Conservation (phyloP, 768 basidiomycete genomes). For the Mycena chlorophos region DNA sequence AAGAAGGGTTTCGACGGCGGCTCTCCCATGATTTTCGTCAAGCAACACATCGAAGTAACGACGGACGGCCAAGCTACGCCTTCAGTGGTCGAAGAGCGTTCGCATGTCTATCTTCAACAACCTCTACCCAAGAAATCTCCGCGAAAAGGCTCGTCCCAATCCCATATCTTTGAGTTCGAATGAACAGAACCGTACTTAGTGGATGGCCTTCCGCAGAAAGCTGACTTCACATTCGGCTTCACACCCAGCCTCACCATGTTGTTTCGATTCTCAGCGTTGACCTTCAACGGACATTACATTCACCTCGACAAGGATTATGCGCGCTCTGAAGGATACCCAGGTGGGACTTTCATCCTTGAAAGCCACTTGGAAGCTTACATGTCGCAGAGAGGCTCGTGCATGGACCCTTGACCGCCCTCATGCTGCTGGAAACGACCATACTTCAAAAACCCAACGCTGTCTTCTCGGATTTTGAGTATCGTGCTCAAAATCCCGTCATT, state of each 20-base stretch:
- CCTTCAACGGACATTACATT: constrained; percentile 82
- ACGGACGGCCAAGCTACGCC: constrained; percentile 42
- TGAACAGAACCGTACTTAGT: constrained; percentile 49
- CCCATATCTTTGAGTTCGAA: not conserved
- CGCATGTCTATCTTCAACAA: constrained; percentile 62
- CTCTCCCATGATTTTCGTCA: constrained; percentile 73
- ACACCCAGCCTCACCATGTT: constrained; percentile 68
- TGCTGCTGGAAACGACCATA: constrained; percentile 66
- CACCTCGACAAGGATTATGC: constrained; percentile 80
- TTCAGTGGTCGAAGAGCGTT: constrained; percentile 61
- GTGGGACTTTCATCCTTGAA: constrained; percentile 34
- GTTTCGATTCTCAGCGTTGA: constrained; percentile 89
- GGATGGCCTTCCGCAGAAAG: constrained; percentile 44
- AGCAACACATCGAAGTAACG: constrained; percentile 58
- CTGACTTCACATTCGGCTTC: constrained; percentile 65
- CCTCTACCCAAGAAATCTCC: constrained; percentile 30
- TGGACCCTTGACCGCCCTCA: constrained; percentile 77
- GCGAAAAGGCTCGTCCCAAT: constrained; percentile 43
- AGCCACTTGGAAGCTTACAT: no score
- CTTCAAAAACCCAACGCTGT: constrained; percentile 48
- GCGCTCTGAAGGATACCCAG: constrained; percentile 70
- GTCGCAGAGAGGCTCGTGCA: constrained; percentile 84
- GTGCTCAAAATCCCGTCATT: constrained; percentile 54
- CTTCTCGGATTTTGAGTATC: constrained; percentile 57
- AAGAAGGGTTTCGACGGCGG: constrained; percentile 66